Evolutionary conservation across 2,329 filamentous ascomycete species (phyloP), one percentile per base, ranked within the genome.

Genomic region (Parastagonospora nodorum): DNA sequence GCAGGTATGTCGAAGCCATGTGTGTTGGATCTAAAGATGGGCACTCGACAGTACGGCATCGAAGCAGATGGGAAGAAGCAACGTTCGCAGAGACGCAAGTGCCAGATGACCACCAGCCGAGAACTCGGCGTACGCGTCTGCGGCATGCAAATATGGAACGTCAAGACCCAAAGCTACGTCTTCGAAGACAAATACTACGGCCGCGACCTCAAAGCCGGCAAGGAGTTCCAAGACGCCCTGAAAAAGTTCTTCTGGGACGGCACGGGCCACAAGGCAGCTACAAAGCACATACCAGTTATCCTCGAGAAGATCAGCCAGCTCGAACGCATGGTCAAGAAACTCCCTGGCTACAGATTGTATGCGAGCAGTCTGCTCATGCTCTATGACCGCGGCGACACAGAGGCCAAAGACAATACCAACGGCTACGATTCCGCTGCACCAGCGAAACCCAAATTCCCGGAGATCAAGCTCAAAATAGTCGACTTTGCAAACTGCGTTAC

Each of bases 171-270:
- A 67, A 86, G 84, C 40, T 97, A 96, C 68, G 81, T 92, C n/a
- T 99, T 97, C 69, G 89, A 96, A 70, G 94, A 99, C 81, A 99
- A 99, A 75, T 99, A 99, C 74, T 96, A 91, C 69, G 94, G 94
- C 1, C 88, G 94, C 46, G 86, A 90, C 61, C 79, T 99, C 30
- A 92, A 92, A 73, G 91, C 89, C 2, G 94, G 94, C 2, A 80
- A 83, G 2, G 90, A 97, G 68, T 97, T 99, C 66, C 90, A 96
- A 68, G 85, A 88, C 51, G 92, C 92, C 0, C 80, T 99, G 5
- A 93, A 87, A 45, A 86, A 89, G 27, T 99, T 97, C 70, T 83
- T 99, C 54, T 96, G 92, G 72, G 91, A 97, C 61, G 94, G 93
- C 0, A 82, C 90, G 16, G 90, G 92, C 58, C 84, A 90, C 67